phyloP scores from a whole-genome alignment of 202 grass and related monocot species.

The Saccharum hybrid region DNA sequence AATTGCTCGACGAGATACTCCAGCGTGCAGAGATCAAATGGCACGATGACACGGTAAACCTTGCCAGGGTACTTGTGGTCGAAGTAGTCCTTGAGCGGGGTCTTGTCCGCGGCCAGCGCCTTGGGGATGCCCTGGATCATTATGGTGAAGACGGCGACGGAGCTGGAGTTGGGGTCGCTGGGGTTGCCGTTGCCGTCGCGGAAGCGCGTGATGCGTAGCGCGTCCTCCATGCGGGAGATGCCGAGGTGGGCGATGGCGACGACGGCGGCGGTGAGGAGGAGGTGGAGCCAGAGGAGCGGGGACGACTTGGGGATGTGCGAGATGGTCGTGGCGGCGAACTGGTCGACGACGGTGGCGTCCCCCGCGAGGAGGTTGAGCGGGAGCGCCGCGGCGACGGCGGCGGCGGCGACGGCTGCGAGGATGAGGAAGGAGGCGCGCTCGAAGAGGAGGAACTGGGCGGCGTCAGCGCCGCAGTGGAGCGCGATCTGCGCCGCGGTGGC shows the following conservation, averaged over 20 bases:
- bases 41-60: slow-evolving; percentile 80
- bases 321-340: slow-evolving; percentile 91
- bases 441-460: slow-evolving; percentile 94
- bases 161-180: slow-evolving; percentile 84
- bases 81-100: slow-evolving; percentile 86
- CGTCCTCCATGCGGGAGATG: slow-evolving; percentile 88
- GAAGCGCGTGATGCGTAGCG: slow-evolving; percentile 90
- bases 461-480: slow-evolving; percentile 98
- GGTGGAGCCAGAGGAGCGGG: slow-evolving; percentile 82
- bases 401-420: slow-evolving; percentile 62
- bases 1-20: slow-evolving; percentile 71
- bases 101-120: slow-evolving; percentile 68
- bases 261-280: slow-evolving; percentile 66
- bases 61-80: slow-evolving; percentile 96
- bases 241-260: slow-evolving; percentile 81
- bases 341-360: slow-evolving; percentile 71
- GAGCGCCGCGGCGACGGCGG: slow-evolving; percentile 57
- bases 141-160: slow-evolving; percentile 90
- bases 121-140: slow-evolving; percentile 97
- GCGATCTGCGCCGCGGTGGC: slow-evolving; percentile 91
- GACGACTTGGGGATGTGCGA: slow-evolving; percentile 78
- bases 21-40: slow-evolving; percentile 81
- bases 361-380: slow-evolving; percentile 88
- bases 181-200: slow-evolving; percentile 95
- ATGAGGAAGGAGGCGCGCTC: slow-evolving; percentile 88